These are phyloP conservation scores for Russula vinacea DNA, from an alignment of 768 basidiomycete species.

Conservation along the genomic window DNA sequence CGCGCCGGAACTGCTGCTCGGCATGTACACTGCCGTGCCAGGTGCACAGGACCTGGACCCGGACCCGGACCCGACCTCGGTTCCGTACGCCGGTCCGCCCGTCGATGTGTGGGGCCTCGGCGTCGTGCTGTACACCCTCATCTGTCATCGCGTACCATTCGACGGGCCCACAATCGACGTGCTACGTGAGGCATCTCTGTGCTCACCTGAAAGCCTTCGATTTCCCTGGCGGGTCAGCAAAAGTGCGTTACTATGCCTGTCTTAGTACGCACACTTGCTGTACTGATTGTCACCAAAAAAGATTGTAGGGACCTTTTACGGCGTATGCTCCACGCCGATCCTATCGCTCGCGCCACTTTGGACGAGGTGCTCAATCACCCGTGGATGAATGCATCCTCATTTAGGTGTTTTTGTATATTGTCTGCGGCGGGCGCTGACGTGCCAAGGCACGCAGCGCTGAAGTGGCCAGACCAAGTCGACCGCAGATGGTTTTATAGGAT, in stretches of 20 bases:
- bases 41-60: not conserved
- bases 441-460: constrained; percentile 2
- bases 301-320: constrained; percentile 11
- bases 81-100: constrained; percentile 2
- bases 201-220: not conserved
- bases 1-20: not conserved
- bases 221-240: constrained; percentile 3
- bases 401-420: not conserved
- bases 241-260: constrained; percentile 2
- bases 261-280: not conserved
- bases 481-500: not conserved
- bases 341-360: constrained; percentile 1
- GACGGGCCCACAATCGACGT: not conserved
- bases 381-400: not conserved
- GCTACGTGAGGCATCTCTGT: not conserved
- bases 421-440: not conserved
- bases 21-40: not conserved
- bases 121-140: constrained; percentile 8
- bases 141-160: not conserved
- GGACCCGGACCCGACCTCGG: not conserved
- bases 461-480: constrained; percentile 7
- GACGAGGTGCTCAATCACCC: constrained; percentile 4
- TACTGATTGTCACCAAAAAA: not conserved
- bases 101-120: constrained; percentile 18
- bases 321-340: constrained; percentile 5